phyloP scores from a whole-genome alignment of 768 basidiomycete species.

The Leccinum olivaceopallidum region DNA sequence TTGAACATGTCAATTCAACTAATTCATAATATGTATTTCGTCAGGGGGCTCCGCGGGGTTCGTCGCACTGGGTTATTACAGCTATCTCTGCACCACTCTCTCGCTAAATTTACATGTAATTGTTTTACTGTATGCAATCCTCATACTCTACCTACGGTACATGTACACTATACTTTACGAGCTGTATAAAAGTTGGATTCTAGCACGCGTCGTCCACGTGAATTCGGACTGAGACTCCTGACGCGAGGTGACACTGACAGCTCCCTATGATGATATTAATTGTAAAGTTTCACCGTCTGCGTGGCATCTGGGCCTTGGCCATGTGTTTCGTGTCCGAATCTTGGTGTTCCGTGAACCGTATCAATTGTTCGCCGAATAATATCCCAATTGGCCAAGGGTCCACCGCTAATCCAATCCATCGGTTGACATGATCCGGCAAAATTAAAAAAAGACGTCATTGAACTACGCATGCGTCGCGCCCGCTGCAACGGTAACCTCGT shows the following conservation, averaged over 20 bases:
- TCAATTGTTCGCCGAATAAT: constrained; percentile 23
- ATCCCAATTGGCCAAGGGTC: constrained; percentile 13
- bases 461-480: constrained; percentile 35
- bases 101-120: neutral
- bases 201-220: neutral
- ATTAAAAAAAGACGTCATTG: constrained; percentile 36
- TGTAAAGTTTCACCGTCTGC: neutral
- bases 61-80: neutral
- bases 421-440: constrained; percentile 31
- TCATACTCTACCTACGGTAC: neutral
- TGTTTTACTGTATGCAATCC: neutral
- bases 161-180: neutral
- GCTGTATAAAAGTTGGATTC: neutral
- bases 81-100: neutral
- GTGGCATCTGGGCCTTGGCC: neutral
- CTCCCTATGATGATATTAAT: neutral
- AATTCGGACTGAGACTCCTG: neutral
- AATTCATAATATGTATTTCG: neutral
- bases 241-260: constrained; percentile 6
- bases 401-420: constrained; percentile 24
- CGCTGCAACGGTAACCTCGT: too few species aligned
- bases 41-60: neutral
- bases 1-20: constrained; percentile 6
- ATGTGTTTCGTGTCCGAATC: neutral
- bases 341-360: constrained; percentile 21